These are phyloP conservation scores for Umbellularia californica DNA, from an alignment of 164 flowering plant genomes.

Conservation along the genomic window DNA sequence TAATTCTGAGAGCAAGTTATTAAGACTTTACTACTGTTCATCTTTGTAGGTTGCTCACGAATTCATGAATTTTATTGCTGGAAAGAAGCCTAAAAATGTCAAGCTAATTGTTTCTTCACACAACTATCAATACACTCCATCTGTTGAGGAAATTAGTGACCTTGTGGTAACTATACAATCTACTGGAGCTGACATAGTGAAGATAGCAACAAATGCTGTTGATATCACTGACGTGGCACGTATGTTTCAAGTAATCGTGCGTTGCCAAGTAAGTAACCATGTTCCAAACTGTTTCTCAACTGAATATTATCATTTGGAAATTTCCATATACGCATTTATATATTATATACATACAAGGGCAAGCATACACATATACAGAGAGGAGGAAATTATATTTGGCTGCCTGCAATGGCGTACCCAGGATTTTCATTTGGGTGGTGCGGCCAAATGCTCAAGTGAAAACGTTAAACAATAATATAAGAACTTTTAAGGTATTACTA, in stretches of 20 bases:
- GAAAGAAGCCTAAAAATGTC: conserved; percentile 56
- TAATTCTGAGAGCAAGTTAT: not conserved
- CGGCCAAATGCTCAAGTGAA: too few species aligned
- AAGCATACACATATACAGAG: too few species aligned
- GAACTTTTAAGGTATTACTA: too few species aligned
- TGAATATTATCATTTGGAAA: not conserved
- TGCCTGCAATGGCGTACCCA: too few species aligned
- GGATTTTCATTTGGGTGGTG: too few species aligned
- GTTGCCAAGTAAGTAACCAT: conserved; percentile 66
- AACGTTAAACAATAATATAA: too few species aligned
- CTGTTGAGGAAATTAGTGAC: conserved; percentile 73
- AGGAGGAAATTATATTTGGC: too few species aligned
- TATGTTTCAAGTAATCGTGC: conserved; percentile 69
- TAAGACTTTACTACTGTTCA: not conserved
- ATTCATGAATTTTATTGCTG: conserved; percentile 51
- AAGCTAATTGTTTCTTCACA: conserved; percentile 90
- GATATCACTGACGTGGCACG: conserved; percentile 86
- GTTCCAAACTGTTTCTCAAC: too few species aligned
- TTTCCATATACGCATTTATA: too few species aligned
- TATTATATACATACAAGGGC: too few species aligned
- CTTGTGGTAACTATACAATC: conserved; percentile 81
- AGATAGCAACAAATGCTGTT: conserved; percentile 82
- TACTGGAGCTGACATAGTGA: conserved; percentile 95
- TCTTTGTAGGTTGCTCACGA: conserved; percentile 70
- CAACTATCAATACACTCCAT: conserved; percentile 78